Base-by-base conservation (phyloP, 768 basidiomycete genomes). In the Nevesoporus exiguus region DNA sequence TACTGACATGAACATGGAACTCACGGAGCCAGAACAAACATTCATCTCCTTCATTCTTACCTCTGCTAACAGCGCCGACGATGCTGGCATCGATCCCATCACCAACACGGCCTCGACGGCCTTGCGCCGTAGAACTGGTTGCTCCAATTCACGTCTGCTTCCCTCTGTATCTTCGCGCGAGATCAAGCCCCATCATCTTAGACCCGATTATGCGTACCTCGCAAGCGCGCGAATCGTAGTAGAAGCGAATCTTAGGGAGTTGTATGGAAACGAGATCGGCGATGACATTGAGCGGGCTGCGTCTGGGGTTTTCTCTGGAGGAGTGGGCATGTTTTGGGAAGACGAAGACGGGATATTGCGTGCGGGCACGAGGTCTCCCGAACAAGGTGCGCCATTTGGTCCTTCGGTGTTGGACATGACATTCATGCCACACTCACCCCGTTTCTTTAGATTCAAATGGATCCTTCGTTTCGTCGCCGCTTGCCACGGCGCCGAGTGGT, bases 181-280 rank as follows among this genome's bases (percentile, higher is more conserved):
- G 33, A 66, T 66, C 40, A 52, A 56, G 11, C 60, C 66, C 4
- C 63, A 69, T 25, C 68, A 77, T 21, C 65, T 67, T 17, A 56
- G 76, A 15, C 78, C 78, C 0, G 82, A 84, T 59, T 84, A 82
- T 64, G 67, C 70, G 2, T 83, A 73, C 65, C 74, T 83, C 13
- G 72, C 79, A 3, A 77, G 79, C 14, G 80, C 72, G 9, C 75
- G 82, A 13, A 67, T 77, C 22, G 68, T 82, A 10, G 71, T 83
- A 15, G 81, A 84, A 59, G 71, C 74, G 30, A 84, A 82, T 54
- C 50, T 83, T 54, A 71, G 67, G 11, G 79, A 80, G 11, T 47
- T 72, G 4, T 70, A 75, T 27, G 58, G 51, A 6, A 25, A 17
- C 1, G 49, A 33, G 29, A 15, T 39, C 37, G 17, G 3, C 10